Evolutionary conservation across 2,329 filamentous ascomycete species (phyloP), one percentile per base, ranked within the genome.

Genomic region (Aaosphaeria arxii): DNA sequence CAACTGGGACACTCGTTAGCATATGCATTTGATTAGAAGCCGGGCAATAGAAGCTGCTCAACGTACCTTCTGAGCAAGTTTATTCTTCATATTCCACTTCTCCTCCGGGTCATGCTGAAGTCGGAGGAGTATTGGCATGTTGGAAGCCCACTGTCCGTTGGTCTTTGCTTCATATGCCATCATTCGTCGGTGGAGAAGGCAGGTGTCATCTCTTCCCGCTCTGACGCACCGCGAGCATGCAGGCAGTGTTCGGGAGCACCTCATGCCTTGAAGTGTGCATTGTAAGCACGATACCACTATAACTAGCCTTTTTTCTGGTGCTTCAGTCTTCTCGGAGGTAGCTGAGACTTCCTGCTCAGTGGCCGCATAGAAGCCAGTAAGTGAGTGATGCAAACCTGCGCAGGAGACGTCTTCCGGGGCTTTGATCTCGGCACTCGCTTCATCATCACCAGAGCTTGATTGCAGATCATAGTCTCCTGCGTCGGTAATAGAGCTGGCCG

Each of bases 201-300:
- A 70, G 1, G 54, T 2, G 1, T 53, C 38, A 1, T 40, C 46
- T 5, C 45, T 9, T 2, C 52, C 57, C 5, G 55, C 48, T 2
- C 66, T 56, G 5, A 42, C 45, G 45, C 66, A 69, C 6, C 66
- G 62, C 0, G 56, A 54, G 43, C 65, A 70, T 32, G 44, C 24
- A 0, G 66, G 63, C 6, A 50, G 43, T 1, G 55, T 65, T 29
- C 63, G 53, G 0, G 64, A 67, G 47, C 66, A 70, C 6, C 58
- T 57, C 2, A 70, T 54, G 2, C 44, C 35, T 1, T 51, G 44
- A 17, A 62, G 53, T 1, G 50, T 58, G 51, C 66, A 70, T 49
- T 68, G 63, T 0, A 62, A 51, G 17, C 66, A 70, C 4, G 65
- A 66, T 5, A 55, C 58, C 5, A 69, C 38, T 30, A 42, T 57